A percentile compares a stretch with the other conserved stretches of the same genome.
Conservation (phyloP, 257 asterid genomes). For the Misopates orontium region DNA sequence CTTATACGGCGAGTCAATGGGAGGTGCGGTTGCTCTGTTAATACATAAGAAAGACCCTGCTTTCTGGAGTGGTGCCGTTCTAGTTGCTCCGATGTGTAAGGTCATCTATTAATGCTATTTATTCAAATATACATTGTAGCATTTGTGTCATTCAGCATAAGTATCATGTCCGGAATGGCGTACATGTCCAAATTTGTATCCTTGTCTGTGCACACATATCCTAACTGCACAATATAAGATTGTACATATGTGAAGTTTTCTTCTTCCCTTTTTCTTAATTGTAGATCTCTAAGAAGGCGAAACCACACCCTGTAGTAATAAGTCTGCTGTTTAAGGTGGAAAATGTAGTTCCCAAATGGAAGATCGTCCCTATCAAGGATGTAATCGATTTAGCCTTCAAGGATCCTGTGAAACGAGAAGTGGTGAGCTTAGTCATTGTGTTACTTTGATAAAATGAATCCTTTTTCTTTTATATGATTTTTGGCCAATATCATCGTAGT, state of each 20-base stretch:
- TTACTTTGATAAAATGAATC: too few relatives aligned
- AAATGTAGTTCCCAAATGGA: constrained; percentile 88
- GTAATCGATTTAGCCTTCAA: constrained; percentile 86
- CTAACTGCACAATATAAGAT: background rate
- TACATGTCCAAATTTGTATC: background rate
- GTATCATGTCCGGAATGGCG: background rate
- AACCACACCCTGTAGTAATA: constrained; percentile 81
- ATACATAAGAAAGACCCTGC: constrained; percentile 71
- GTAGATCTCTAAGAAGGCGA: constrained; percentile 84
- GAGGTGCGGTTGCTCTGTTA: constrained; percentile 86
- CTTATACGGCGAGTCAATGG: constrained; percentile 96
- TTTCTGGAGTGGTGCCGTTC: constrained; percentile 90
- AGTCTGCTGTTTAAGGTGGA: constrained; percentile 71
- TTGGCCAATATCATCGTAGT: too few relatives aligned
- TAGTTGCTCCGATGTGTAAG: constrained; percentile 98
- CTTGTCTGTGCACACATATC: background rate
- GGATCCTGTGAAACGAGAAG: constrained; percentile 74
- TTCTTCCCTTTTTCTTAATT: background rate
- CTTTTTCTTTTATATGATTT: too few relatives aligned
- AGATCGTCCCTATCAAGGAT: constrained; percentile 86
- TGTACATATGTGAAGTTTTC: background rate
- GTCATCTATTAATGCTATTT: constrained; percentile 32
- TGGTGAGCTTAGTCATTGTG: constrained; percentile 41
- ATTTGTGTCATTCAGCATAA: too few relatives aligned
- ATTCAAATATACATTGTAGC: background rate